Evolutionary conservation across 1,139 yeast species (phyloP).

Genomic region (Pichiaceae sp.): DNA sequence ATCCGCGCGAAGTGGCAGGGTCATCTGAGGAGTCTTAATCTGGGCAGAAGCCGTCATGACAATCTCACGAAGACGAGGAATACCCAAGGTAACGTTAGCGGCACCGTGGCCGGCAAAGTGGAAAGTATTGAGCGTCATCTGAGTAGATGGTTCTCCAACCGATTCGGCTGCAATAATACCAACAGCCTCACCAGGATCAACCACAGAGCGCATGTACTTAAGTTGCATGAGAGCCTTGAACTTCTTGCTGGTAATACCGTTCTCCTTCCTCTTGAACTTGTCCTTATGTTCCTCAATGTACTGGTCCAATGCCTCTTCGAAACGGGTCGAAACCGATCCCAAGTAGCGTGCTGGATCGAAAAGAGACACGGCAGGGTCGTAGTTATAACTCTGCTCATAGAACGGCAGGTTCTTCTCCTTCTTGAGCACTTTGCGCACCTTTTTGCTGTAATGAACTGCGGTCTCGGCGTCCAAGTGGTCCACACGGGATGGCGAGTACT

Average conservation of each 20-base stretch:
- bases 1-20: slow-evolving; percentile 72
- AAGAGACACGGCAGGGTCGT: slow-evolving; percentile 83
- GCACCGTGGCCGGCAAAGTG: slow-evolving; percentile 99
- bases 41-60: slow-evolving; percentile 97
- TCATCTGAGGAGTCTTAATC: slow-evolving; percentile 98
- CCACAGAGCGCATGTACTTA: slow-evolving; percentile 92
- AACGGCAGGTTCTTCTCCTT: slow-evolving; percentile 60
- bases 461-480: slow-evolving; percentile 74
- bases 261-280: slow-evolving; percentile 44
- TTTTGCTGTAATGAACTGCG: slow-evolving; percentile 75
- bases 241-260: slow-evolving; percentile 67
- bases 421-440: slow-evolving; percentile 65
- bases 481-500: slow-evolving; percentile 79
- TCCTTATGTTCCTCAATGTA: slow-evolving; percentile 50
- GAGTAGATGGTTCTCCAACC: slow-evolving; percentile 98
- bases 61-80: slow-evolving; percentile 99
- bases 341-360: slow-evolving; percentile 83
- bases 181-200: slow-evolving; percentile 96
- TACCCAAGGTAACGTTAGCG: slow-evolving; percentile 98
- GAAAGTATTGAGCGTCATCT: slow-evolving; percentile 98
- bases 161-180: slow-evolving; percentile 99
- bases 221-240: slow-evolving; percentile 96
- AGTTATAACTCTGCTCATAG: slow-evolving; percentile 51
- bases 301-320: slow-evolving; percentile 70
- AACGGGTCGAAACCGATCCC: slow-evolving; percentile 89